Percentiles rank a stretch among this genome's conserved stretches.
Conservation (phyloP, 1,284 basidiomycete species). For the Apiotrichum montevideense region DNA sequence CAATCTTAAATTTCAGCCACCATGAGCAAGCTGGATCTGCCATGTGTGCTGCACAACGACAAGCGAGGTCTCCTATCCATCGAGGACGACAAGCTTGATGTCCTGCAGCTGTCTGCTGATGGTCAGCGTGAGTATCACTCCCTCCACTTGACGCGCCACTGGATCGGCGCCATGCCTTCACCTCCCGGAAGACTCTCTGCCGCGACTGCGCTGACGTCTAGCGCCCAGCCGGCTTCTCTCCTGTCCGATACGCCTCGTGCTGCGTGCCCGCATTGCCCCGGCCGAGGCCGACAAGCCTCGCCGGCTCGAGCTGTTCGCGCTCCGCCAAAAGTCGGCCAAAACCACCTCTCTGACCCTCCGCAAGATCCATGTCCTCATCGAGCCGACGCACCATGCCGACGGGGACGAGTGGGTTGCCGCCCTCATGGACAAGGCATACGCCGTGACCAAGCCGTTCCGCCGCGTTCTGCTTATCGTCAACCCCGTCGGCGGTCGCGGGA, state of each 20-base stretch:
- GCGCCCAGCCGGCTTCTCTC: conserved; percentile 40
- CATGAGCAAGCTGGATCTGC: conserved; percentile 27
- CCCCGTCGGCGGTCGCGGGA: conserved; percentile 79
- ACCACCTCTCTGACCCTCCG: conserved; percentile 22
- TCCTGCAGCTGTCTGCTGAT: conserved; percentile 40
- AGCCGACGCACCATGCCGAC: conserved; percentile 27
- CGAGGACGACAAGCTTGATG: conserved; percentile 36
- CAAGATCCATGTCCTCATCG: conserved; percentile 41
- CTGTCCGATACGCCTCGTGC: conserved; percentile 27
- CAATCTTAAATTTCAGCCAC: background rate
- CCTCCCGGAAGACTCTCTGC: too few relatives aligned
- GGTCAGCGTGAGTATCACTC: conserved; percentile 35
- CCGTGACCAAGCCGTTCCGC: conserved; percentile 51
- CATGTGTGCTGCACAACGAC: conserved; percentile 39
- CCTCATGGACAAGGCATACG: conserved; percentile 59
- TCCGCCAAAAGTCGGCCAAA: conserved; percentile 22
- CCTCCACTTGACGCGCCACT: background rate
- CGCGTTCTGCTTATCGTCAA: conserved; percentile 73
- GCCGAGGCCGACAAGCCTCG: conserved; percentile 6
- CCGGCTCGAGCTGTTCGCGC: conserved; percentile 32
- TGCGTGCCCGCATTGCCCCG: conserved; percentile 22
- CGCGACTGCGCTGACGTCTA: conserved; percentile 4
- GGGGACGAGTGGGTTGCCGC: conserved; percentile 56
- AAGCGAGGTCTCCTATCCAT: conserved; percentile 38
- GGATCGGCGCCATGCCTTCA: too few relatives aligned